Conservation (phyloP, 2,329 filamentous ascomycete species). For the Pseudopithomyces chartarum region DNA sequence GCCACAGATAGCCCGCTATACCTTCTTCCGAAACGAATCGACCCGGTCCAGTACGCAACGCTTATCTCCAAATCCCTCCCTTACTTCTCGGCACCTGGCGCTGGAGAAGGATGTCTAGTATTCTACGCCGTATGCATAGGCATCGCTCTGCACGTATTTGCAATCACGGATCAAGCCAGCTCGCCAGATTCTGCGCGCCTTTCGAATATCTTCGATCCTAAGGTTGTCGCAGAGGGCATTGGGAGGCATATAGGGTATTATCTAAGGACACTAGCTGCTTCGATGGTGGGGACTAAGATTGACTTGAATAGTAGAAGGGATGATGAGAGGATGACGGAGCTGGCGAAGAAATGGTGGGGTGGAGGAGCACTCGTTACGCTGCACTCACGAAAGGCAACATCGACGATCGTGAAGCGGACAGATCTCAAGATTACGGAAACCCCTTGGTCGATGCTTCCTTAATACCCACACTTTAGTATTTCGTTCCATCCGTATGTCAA, state of each 20-base stretch:
- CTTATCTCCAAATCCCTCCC: constrained; percentile 1
- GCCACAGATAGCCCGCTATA: not conserved
- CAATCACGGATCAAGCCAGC: not conserved
- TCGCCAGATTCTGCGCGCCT: not conserved
- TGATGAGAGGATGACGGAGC: not conserved
- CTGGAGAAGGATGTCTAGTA: constrained; percentile 2
- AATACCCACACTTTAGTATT: not conserved
- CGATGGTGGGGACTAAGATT: not conserved
- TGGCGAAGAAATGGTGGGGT: constrained; percentile 6
- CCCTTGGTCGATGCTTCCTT: not conserved
- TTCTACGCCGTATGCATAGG: not conserved
- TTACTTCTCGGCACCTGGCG: not conserved
- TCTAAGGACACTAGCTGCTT: not conserved
- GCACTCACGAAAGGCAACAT: not conserved
- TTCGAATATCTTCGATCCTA: not conserved
- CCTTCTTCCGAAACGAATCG: constrained; percentile 3
- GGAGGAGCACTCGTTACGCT: not conserved
- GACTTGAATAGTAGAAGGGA: not conserved
- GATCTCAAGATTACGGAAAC: not conserved
- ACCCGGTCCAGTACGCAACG: not conserved
- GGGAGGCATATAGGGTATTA: not conserved
- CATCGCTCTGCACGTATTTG: not conserved
- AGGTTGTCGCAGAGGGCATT: not conserved
- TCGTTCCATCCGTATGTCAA: too few species aligned
- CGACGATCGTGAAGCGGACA: not conserved